These are phyloP conservation scores for Phialocephala subalpina DNA, from an alignment of 2,329 filamentous ascomycete genomes.

Conservation along the genomic window DNA sequence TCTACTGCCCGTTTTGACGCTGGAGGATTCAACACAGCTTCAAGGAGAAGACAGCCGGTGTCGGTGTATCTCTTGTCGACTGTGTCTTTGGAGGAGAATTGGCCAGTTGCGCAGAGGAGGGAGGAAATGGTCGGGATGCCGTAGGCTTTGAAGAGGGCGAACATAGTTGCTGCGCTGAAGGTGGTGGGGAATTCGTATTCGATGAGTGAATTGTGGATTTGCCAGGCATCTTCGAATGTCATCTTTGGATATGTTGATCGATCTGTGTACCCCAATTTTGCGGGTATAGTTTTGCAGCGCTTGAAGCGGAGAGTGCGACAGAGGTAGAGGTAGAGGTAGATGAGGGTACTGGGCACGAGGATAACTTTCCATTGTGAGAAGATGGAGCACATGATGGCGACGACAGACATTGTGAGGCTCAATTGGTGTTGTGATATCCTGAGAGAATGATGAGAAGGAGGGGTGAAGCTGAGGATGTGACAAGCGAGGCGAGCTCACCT, in stretches of 20 bases:
- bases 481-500: neutral
- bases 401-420: neutral
- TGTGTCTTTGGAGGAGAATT: slow-evolving; percentile 3
- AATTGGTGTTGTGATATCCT: neutral
- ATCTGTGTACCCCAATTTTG: neutral
- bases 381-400: neutral
- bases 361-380: slow-evolving; percentile 1
- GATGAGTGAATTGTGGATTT: slow-evolving; percentile 3
- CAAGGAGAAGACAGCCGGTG: neutral
- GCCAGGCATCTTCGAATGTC: neutral
- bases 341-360: neutral
- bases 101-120: neutral
- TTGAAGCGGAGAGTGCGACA: neutral
- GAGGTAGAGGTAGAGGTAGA: neutral
- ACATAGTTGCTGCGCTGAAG: neutral
- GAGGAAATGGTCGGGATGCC: neutral
- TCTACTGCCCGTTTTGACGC: neutral
- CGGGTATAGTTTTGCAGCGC: neutral
- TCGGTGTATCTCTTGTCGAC: slow-evolving; percentile 1
- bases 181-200: slow-evolving; percentile 6
- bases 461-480: neutral
- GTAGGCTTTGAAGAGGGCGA: slow-evolving; percentile 7
- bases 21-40: neutral
- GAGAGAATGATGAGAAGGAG: neutral
- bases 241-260: neutral